phyloP scores from a whole-genome alignment of 1,284 basidiomycete species.

The Puccinia triticina region DNA sequence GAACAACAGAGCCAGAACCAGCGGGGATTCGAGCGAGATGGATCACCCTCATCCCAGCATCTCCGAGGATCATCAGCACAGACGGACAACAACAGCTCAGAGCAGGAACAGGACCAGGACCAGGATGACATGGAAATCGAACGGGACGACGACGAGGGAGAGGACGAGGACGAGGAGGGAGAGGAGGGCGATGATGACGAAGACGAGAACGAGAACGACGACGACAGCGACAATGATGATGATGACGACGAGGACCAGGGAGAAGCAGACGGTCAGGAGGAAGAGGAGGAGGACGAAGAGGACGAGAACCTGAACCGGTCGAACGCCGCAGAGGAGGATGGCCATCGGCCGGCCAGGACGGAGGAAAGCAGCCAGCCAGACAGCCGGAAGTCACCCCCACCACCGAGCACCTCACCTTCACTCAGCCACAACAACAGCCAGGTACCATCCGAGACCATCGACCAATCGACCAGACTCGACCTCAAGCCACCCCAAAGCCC shows the following conservation, averaged over 20 bases:
- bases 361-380: not conserved
- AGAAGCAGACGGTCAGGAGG: not conserved
- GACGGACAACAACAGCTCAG: constrained; percentile 1
- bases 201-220: not conserved
- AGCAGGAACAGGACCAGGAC: constrained; percentile 6
- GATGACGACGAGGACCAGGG: not conserved
- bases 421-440: not conserved
- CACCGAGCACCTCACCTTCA: not conserved
- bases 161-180: not conserved
- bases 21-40: not conserved
- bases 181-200: constrained; percentile 1
- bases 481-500: not conserved
- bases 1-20: not conserved
- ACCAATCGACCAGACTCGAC: constrained; percentile 25
- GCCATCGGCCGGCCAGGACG: not conserved
- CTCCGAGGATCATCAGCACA: not conserved
- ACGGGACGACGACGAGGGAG: not conserved
- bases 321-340: not conserved
- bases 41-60: constrained; percentile 4
- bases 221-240: not conserved
- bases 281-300: not conserved
- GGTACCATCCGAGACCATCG: not conserved
- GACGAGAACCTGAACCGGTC: not conserved
- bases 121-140: not conserved
- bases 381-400: not conserved